Percentiles rank a stretch among this genome's conserved stretches.
Evolutionary conservation across 2,329 filamentous ascomycete genomes (phyloP).

Genomic region (Beauveria asiatica): DNA sequence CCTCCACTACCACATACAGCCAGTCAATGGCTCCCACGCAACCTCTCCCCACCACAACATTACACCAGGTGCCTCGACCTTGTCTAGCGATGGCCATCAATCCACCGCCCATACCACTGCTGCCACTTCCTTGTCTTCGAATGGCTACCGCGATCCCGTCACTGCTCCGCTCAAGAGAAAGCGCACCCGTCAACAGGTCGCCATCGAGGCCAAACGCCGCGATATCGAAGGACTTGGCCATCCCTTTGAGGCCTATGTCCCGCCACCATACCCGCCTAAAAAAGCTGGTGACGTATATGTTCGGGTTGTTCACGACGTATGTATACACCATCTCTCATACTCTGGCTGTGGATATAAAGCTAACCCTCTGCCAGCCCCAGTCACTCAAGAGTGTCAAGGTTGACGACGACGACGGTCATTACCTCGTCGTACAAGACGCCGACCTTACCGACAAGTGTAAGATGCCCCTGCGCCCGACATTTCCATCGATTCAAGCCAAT

Average conservation of each 20-base stretch:
- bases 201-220: slow-evolving; percentile 72
- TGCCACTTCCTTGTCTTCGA: slow-evolving; percentile 66
- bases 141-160: slow-evolving; percentile 54
- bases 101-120: slow-evolving; percentile 79
- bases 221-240: slow-evolving; percentile 64
- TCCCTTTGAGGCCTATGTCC: slow-evolving; percentile 70
- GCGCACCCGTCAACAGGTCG: slow-evolving; percentile 70
- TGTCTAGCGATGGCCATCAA: slow-evolving; percentile 75
- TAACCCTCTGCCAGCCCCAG: slow-evolving; percentile 13
- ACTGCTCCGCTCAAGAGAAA: slow-evolving; percentile 83
- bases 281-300: slow-evolving; percentile 76
- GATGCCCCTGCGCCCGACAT: slow-evolving; percentile 21
- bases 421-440: slow-evolving; percentile 82
- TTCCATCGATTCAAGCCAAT: no score
- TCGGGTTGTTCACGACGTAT: slow-evolving; percentile 54
- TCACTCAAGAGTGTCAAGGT: slow-evolving; percentile 60
- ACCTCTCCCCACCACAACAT: slow-evolving; percentile 60
- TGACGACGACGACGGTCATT: slow-evolving; percentile 95
- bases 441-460: slow-evolving; percentile 83
- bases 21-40: slow-evolving; percentile 56
- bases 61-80: slow-evolving; percentile 59
- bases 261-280: slow-evolving; percentile 79
- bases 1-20: slow-evolving; percentile 56
- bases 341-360: not conserved
- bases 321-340: slow-evolving; percentile 20